Conservation (phyloP, 2,329 filamentous ascomycete genomes). For the Davidsoniella eucalypti region DNA sequence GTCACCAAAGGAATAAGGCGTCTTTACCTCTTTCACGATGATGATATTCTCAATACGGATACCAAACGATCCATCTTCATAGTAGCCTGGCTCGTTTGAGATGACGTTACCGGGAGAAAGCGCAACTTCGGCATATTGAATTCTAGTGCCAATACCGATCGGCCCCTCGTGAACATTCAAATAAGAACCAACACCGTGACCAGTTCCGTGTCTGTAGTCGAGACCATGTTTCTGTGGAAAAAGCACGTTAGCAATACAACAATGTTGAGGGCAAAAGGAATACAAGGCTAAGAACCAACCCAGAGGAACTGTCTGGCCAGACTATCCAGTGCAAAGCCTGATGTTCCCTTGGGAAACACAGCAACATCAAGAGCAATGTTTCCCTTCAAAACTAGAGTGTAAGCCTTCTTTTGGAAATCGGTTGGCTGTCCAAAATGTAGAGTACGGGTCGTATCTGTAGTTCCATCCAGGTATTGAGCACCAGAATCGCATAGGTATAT, state of each 20-base stretch:
- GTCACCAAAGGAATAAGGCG: slow-evolving; percentile 75
- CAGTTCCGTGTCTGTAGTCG: slow-evolving; percentile 91
- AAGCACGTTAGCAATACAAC: background rate
- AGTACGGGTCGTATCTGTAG: slow-evolving; percentile 88
- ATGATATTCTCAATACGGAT: slow-evolving; percentile 95
- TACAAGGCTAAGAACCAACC: slow-evolving; percentile 32
- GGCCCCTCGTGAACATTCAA: slow-evolving; percentile 96
- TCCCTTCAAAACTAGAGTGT: slow-evolving; percentile 88
- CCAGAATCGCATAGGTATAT: slow-evolving; percentile 96
- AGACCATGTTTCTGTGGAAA: slow-evolving; percentile 48
- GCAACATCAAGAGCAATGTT: slow-evolving; percentile 76
- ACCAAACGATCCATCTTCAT: slow-evolving; percentile 87
- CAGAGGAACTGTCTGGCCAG: slow-evolving; percentile 84
- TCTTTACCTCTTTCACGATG: slow-evolving; percentile 77
- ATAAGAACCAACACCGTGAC: slow-evolving; percentile 88
- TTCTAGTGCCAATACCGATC: slow-evolving; percentile 83
- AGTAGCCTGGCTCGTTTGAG: slow-evolving; percentile 92
- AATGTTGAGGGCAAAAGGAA: background rate
- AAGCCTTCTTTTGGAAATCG: slow-evolving; percentile 69
- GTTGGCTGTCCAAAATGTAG: slow-evolving; percentile 80
- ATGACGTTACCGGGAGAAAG: slow-evolving; percentile 86
- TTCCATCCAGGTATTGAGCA: slow-evolving; percentile 90
- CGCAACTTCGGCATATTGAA: slow-evolving; percentile 81
- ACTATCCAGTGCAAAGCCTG: slow-evolving; percentile 76
- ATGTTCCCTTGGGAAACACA: slow-evolving; percentile 88